A percentile compares a stretch with the other conserved stretches of the same genome.
These are phyloP conservation scores for Talaromyces sp. DNA, from an alignment of 2,329 filamentous ascomycete species.

Conservation along the genomic window DNA sequence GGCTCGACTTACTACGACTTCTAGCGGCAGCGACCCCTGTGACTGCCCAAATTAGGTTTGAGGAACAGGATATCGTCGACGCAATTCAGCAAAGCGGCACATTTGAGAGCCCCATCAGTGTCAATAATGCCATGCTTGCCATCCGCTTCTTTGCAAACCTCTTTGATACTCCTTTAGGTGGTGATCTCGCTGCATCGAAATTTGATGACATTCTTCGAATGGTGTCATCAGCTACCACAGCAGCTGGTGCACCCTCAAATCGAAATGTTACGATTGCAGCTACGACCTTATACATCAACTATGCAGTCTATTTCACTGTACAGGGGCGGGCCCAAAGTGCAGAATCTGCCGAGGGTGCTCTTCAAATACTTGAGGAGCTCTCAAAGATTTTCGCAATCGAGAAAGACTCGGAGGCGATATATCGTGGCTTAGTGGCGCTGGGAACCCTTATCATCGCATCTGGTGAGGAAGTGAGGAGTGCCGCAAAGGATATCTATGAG, in stretches of 20 bases:
- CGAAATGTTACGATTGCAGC: conserved; percentile 79
- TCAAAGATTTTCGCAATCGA: conserved; percentile 61
- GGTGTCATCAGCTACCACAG: conserved; percentile 59
- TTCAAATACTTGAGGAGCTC: conserved; percentile 59
- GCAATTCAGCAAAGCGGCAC: conserved; percentile 57
- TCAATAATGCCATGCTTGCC: conserved; percentile 85
- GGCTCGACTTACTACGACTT: conserved; percentile 82
- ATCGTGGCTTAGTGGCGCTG: conserved; percentile 73
- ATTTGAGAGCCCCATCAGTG: conserved; percentile 59
- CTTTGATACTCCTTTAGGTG: conserved; percentile 70
- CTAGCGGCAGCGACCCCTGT: conserved; percentile 64
- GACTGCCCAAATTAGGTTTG: conserved; percentile 59
- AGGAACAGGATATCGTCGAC: conserved; percentile 56
- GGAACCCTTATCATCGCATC: conserved; percentile 68
- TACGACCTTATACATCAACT: conserved; percentile 80
- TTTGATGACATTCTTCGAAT: conserved; percentile 61
- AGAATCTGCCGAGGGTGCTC: conserved; percentile 45
- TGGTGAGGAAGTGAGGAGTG: conserved; percentile 56
- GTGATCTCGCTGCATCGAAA: conserved; percentile 56
- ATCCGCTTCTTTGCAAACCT: conserved; percentile 78
- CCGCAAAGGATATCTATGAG: conserved; percentile 56
- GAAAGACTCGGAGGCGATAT: conserved; percentile 76
- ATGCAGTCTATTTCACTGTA: conserved; percentile 65
- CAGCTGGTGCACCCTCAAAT: conserved; percentile 54
- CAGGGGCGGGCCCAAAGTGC: conserved; percentile 37